Evolutionary conservation across 352 stramenopile genomes (phyloP).

Genomic region (Thraustochytrium sp.): DNA sequence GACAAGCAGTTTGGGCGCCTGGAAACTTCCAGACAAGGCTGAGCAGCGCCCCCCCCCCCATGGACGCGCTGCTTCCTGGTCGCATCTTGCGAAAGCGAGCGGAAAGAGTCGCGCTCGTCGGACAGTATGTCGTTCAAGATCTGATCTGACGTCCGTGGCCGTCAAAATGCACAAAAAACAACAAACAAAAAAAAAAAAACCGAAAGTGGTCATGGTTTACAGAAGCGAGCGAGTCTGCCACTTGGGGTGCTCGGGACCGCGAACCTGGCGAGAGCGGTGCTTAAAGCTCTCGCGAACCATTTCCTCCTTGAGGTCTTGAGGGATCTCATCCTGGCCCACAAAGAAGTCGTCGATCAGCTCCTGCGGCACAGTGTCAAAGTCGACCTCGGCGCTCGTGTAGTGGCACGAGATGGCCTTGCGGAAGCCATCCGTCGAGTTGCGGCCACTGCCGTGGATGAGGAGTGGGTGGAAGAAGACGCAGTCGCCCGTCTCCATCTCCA

Average conservation of each 20-base stretch:
- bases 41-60: too few relatives aligned
- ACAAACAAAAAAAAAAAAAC: too few relatives aligned
- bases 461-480: slow-evolving; percentile 47
- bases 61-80: too few relatives aligned
- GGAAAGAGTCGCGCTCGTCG: too few relatives aligned
- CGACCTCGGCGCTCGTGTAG: slow-evolving; percentile 38
- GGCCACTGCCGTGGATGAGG: slow-evolving; percentile 30
- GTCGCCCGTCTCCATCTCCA: slow-evolving; percentile 44
- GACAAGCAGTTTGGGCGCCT: too few relatives aligned
- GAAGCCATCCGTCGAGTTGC: slow-evolving; percentile 7
- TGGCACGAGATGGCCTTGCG: slow-evolving; percentile 41
- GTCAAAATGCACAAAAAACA: too few relatives aligned
- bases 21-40: too few relatives aligned
- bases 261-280: background rate
- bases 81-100: too few relatives aligned
- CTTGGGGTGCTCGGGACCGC: background rate
- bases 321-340: background rate
- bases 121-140: too few relatives aligned
- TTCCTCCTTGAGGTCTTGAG: background rate
- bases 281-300: background rate
- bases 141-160: too few relatives aligned
- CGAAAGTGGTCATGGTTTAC: too few relatives aligned
- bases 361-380: slow-evolving; percentile 2
- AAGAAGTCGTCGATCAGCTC: slow-evolving; percentile 26
- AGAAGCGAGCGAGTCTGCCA: background rate